Evolutionary conservation across 23 red algal species (phyloP), one percentile per base, ranked within the genome.

Genomic region (Gracilariopsis chorda): DNA sequence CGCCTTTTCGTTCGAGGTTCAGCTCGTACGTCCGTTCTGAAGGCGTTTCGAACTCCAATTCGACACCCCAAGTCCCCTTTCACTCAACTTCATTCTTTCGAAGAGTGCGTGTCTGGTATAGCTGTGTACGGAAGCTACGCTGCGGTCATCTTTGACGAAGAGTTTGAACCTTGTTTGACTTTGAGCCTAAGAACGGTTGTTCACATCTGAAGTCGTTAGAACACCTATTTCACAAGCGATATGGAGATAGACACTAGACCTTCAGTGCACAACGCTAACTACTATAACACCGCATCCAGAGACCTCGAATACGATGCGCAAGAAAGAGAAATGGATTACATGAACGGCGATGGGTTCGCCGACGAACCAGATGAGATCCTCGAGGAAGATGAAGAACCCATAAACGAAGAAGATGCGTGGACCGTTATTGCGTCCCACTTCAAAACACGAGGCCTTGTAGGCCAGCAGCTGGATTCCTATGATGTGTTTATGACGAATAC

Each of bases 401-500:
- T 97, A 52, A 55, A 43, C 32, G 95, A 88, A 23, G 90, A 97
- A 53, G 95, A 97, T 87, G 86, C 84, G 41, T 97, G 90, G 95
- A 88, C 76, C 2, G 94, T 99, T 28, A 94, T 99, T 47, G 93
- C 90, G 20, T 71, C 97, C 27, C 91, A 99, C 78, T 99, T 99
- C 90, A 69, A 92, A 37, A 93, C 95, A 79, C 72, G 93, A 25
- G 97, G 97, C 23, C 82, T 99, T 13, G 97, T 99, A 13, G 48
- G 90, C 7, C 97, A 99, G 83, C 97, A 99, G 69, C 90, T 99
- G 11, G 91, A 99, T 51, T 96, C 93, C 13, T 99, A 84, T 83
- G 93, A 99, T 81, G 89, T 92, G 52, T 99, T 99, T 51, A 79
- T 99, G 30, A 83, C 84, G 30, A 77, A 90, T 37, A 94, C 90